Base-by-base conservation (phyloP, 23 red algal genomes). In the Gracilaria gracilis region DNA sequence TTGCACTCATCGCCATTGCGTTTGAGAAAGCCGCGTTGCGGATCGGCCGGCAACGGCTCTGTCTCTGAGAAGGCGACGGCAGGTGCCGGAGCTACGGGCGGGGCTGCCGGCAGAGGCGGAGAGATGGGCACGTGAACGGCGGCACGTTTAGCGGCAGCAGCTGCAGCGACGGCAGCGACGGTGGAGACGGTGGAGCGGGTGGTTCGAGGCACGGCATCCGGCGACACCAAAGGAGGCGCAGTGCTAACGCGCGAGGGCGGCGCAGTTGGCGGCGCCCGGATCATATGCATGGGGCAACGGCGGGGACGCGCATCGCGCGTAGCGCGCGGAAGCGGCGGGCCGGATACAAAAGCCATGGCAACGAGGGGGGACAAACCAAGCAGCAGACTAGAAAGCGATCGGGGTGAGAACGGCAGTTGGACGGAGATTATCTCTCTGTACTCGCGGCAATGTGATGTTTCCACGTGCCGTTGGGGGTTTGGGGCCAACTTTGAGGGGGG, bases 181-280 rank as follows among this genome's bases (percentile, higher is more conserved):
- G 39, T 80, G 75, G 75, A 5, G 75, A 21, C 38, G 42, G 50
- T 12, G 37, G 75, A 80, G 37, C 9, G 75, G 21, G 4, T 80
- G 46, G 75, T 6, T 9, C 37, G 4, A 80, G 75, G 11, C 11
- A 46, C 11, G 75, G 38, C 28, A 38, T 42, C 23, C 34, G 40
- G 50, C 1, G 24, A 2, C 4, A 40, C 13, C 4, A 32, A 9
- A 2, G 38, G 75, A 5, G 17, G 1, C 2, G 34, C 9, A 21
- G 50, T 32, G 27, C 12, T 40, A 20, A 40, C 4, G 50, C 9
- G 31, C 9, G 44, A 49, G 6, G 51, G 77, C 28, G 61, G 61
- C 8, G 61, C 61, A 4, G 46, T 59, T 1, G 77, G 77, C 49
- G 77, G 77, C 23, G 77, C 77, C 1, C 77, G 77, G 49, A 81